Evolutionary conservation across 176 grass and related monocot genomes (phyloP).

Genomic region (Saccharum spontaneum): DNA sequence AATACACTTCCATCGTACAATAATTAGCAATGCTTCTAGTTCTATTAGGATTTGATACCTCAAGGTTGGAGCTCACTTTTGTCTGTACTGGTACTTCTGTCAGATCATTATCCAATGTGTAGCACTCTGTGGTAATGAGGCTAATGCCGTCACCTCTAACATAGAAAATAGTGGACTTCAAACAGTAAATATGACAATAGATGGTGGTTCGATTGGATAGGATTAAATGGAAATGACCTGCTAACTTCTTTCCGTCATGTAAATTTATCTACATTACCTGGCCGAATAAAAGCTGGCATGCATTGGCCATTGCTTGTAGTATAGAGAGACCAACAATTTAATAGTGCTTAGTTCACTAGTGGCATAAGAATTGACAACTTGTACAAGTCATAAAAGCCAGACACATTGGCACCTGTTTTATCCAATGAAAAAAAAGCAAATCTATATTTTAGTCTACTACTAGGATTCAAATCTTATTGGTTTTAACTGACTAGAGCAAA

Average conservation of each 20-base stretch:
- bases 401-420: neutral
- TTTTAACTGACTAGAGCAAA: slow-evolving; percentile 3
- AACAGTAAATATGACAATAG: neutral
- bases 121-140: neutral
- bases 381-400: neutral
- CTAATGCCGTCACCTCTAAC: neutral
- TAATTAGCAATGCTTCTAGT: neutral
- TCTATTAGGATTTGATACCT: neutral
- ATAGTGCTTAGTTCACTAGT: neutral
- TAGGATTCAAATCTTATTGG: neutral
- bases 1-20: neutral
- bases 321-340: neutral
- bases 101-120: neutral
- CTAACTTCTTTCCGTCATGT: neutral
- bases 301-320: neutral
- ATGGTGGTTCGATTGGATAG: neutral
- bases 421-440: neutral
- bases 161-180: neutral
- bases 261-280: neutral
- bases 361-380: neutral
- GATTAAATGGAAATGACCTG: neutral
- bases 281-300: neutral
- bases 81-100: neutral
- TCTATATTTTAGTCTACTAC: neutral
- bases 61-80: neutral